These are phyloP conservation scores for Taiozyma sp. DNA, from an alignment of 1,139 yeast species.

Conservation along the genomic window DNA sequence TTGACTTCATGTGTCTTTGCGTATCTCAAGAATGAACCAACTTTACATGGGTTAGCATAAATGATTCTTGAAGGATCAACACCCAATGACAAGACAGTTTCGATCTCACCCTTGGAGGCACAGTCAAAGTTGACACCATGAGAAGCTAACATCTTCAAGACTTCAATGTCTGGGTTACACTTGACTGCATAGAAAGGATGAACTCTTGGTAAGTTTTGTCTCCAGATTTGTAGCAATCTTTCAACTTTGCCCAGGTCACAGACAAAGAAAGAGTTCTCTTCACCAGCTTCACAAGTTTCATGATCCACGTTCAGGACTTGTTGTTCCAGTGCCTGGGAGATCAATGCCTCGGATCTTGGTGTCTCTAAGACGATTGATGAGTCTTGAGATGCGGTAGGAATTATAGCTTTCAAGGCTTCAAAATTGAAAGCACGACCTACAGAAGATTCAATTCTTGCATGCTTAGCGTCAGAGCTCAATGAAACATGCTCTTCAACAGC, in stretches of 20 bases:
- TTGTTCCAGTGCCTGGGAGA: slow-evolving; percentile 39
- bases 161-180: slow-evolving; percentile 73
- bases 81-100: slow-evolving; percentile 56
- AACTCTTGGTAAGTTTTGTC: slow-evolving; percentile 58
- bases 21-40: slow-evolving; percentile 71
- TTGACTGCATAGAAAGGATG: slow-evolving; percentile 91
- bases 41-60: slow-evolving; percentile 94
- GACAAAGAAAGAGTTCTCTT: slow-evolving; percentile 84
- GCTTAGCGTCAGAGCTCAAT: not conserved
- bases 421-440: slow-evolving; percentile 2
- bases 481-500: not conserved
- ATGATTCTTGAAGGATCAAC: slow-evolving; percentile 64
- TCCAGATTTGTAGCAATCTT: slow-evolving; percentile 62
- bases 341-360: slow-evolving; percentile 18
- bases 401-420: slow-evolving; percentile 6
- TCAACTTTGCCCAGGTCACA: slow-evolving; percentile 77
- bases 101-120: slow-evolving; percentile 86
- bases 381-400: not conserved
- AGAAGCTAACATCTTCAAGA: slow-evolving; percentile 51
- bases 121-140: slow-evolving; percentile 86
- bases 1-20: slow-evolving; percentile 54
- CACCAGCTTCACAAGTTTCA: slow-evolving; percentile 67
- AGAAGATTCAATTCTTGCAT: slow-evolving; percentile 5
- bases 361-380: slow-evolving; percentile 14
- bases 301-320: slow-evolving; percentile 47